Conservation (phyloP, 306 rosid genomes). For the Comarum palustre region DNA sequence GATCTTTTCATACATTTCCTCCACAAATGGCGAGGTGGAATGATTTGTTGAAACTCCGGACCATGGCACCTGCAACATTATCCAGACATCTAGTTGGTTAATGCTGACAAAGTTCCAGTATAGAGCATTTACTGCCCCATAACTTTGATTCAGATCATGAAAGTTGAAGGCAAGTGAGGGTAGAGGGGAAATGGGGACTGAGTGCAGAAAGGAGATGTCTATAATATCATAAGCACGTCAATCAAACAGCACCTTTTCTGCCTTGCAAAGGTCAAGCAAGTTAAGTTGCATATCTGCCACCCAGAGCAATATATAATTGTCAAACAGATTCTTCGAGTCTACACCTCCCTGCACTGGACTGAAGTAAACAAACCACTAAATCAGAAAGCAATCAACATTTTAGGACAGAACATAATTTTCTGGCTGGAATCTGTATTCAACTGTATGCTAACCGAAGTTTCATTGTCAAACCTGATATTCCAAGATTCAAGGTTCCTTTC, state of each 20-base stretch:
- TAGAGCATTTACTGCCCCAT: not conserved
- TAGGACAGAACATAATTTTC: not conserved
- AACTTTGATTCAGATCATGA: not conserved
- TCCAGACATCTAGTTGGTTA: conserved; percentile 22
- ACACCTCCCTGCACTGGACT: conserved; percentile 82
- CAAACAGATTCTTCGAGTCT: conserved; percentile 76
- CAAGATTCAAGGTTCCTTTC: conserved; percentile 87
- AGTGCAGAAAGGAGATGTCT: not conserved
- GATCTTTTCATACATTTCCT: conserved; percentile 86
- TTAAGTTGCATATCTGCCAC: conserved; percentile 85
- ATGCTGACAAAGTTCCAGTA: not conserved
- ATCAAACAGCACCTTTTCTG: conserved; percentile 67
- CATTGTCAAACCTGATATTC: conserved; percentile 68
- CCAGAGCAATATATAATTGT: conserved; percentile 88
- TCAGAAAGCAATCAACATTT: conserved; percentile 27
- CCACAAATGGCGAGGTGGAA: conserved; percentile 89
- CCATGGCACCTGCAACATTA: conserved; percentile 84
- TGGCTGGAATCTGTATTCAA: not conserved
- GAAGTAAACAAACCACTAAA: conserved; percentile 22
- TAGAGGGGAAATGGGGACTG: not conserved
- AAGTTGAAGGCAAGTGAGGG: not conserved
- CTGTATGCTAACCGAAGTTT: not conserved
- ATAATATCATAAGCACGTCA: not conserved
- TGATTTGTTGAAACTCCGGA: conserved; percentile 84
- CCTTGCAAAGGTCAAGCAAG: conserved; percentile 81